Evolutionary conservation across 2,329 filamentous ascomycete species (phyloP).

Genomic region (Trichoderma oligosporum): DNA sequence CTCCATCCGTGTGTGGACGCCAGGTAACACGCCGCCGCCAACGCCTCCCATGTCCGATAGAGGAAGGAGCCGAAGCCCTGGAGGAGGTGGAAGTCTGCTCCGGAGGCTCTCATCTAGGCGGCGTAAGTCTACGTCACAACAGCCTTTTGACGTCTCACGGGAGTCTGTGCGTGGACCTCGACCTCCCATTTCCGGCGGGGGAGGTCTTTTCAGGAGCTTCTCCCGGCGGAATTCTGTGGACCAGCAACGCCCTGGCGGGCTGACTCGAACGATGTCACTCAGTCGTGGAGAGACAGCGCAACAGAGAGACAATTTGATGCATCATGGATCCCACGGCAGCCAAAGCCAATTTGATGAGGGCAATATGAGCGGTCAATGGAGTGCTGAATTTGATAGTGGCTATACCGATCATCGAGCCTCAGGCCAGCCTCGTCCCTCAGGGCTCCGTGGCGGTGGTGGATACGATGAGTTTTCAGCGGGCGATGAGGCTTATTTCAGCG

Average conservation of each 20-base stretch:
- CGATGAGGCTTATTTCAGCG: conserved; percentile 56
- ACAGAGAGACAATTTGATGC: conserved; percentile 22
- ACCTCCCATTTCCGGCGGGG: conserved; percentile 47
- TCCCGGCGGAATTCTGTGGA: conserved; percentile 34
- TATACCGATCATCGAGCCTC: conserved; percentile 25
- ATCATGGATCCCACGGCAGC: conserved; percentile 40
- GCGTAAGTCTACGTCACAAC: conserved; percentile 31
- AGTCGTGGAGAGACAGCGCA: conserved; percentile 51
- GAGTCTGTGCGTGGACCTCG: conserved; percentile 42
- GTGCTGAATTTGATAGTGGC: conserved; percentile 40
- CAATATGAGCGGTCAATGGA: conserved; percentile 55
- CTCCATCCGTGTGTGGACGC: conserved; percentile 79
- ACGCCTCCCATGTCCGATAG: conserved; percentile 56
- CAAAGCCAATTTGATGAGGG: conserved; percentile 44
- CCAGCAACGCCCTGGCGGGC: conserved; percentile 37
- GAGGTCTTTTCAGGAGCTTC: conserved; percentile 46
- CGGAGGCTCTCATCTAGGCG: conserved; percentile 42
- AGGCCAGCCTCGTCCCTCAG: conserved; percentile 26
- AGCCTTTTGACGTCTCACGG: conserved; percentile 36
- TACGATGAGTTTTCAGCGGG: conserved; percentile 51
- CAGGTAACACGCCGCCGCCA: conserved; percentile 68
- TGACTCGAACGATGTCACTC: conserved; percentile 59
- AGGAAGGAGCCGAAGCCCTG: conserved; percentile 41
- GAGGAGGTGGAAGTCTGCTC: conserved; percentile 39
- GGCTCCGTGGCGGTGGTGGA: conserved; percentile 44